phyloP scores from a whole-genome alignment of 1,284 basidiomycete genomes.

The Ustilago shanxiensis region DNA sequence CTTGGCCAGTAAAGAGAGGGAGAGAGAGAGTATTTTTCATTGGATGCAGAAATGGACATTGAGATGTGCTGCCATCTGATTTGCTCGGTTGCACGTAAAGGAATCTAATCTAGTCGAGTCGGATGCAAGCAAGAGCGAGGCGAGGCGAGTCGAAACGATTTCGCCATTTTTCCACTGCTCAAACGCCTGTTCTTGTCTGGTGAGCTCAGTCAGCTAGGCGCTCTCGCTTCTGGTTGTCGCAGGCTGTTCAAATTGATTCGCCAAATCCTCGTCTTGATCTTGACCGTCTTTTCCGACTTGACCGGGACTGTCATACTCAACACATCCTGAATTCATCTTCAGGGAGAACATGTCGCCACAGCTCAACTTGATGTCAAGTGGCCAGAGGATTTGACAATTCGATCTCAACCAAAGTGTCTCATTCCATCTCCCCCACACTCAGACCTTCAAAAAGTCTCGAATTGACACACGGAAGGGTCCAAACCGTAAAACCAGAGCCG shows the following conservation, averaged over 20 bases:
- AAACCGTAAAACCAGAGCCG: slow-evolving; percentile 6
- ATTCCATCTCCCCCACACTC: neutral
- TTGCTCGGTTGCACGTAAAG: slow-evolving; percentile 11
- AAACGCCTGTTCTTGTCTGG: neutral
- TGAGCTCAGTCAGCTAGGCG: neutral
- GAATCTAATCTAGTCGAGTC: slow-evolving; percentile 32
- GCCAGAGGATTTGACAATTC: neutral
- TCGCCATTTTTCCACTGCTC: slow-evolving; percentile 2
- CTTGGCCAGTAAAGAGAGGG: slow-evolving; percentile 6
- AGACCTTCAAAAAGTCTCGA: neutral
- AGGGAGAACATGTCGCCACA: neutral
- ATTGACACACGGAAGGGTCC: slow-evolving; percentile 7
- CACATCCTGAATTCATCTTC: neutral
- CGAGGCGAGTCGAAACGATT: slow-evolving; percentile 6
- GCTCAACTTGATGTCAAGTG: neutral
- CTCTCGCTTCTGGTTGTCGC: neutral
- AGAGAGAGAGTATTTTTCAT: no score
- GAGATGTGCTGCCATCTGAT: slow-evolving; percentile 20
- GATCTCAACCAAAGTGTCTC: neutral
- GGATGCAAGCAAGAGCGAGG: neutral
- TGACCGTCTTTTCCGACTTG: neutral
- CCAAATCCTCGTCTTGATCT: neutral
- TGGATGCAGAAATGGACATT: slow-evolving; percentile 6
- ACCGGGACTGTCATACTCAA: neutral
- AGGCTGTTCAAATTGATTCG: neutral